Conservation (phyloP, 2,329 filamentous ascomycete genomes). For the Escovopsis sp. region DNA sequence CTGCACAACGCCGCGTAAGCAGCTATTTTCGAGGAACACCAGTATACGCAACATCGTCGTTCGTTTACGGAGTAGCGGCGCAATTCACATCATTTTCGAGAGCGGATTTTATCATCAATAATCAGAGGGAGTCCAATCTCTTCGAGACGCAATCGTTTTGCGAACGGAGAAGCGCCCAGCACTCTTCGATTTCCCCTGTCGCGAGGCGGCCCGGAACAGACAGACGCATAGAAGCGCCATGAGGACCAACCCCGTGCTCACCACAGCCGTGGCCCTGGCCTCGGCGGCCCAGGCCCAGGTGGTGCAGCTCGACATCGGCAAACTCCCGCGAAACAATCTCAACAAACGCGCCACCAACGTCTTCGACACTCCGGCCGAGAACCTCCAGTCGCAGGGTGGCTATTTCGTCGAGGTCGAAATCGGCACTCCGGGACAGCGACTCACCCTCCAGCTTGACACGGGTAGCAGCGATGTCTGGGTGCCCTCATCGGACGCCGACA, state of each 20-base stretch:
- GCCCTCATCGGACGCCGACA: conserved; percentile 21
- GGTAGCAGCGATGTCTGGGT: conserved; percentile 54
- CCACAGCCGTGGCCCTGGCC: conserved; percentile 4
- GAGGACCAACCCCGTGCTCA: conserved; percentile 4
- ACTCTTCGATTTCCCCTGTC: too few relatives aligned
- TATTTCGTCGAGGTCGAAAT: conserved; percentile 44
- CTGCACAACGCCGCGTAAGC: too few relatives aligned
- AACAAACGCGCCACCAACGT: conserved; percentile 23
- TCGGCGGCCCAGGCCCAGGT: conserved; percentile 16
- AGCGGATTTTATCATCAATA: too few relatives aligned
- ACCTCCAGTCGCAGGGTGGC: conserved; percentile 28
- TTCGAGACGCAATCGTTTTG: too few relatives aligned
- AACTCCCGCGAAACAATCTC: conserved; percentile 15
- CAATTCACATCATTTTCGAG: too few relatives aligned
- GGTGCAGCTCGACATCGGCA: conserved; percentile 34
- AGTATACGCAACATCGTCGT: too few relatives aligned
- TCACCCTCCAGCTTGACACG: conserved; percentile 48
- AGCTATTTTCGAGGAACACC: too few relatives aligned
- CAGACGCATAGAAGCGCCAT: neutral
- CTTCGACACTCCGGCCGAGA: conserved; percentile 28
- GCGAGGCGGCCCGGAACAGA: too few relatives aligned
- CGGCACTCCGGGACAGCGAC: conserved; percentile 41
- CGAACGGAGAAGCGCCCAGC: too few relatives aligned
- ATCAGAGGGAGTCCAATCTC: too few relatives aligned
- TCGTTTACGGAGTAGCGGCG: too few relatives aligned